A percentile compares a stretch with the other conserved stretches of the same genome.
Conservation (phyloP, 225 moss, liverwort and hornwort species). For the Sphagnum tenellum region DNA sequence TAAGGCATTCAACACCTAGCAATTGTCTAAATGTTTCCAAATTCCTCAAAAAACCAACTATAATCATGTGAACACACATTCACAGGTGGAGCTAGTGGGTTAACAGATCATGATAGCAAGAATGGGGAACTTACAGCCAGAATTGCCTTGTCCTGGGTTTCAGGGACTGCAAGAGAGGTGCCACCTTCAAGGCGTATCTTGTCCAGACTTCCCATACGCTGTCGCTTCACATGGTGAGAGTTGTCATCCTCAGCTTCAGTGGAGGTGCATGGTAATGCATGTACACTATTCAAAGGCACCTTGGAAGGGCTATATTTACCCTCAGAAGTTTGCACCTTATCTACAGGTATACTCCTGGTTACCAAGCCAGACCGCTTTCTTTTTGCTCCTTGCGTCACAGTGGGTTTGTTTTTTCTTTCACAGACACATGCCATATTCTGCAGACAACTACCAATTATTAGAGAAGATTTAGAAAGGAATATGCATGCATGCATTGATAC, state of each 20-base stretch:
- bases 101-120: too few relatives aligned
- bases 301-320: slow-evolving; percentile 1
- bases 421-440: background rate
- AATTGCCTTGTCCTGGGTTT: background rate
- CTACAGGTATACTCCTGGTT: slow-evolving; percentile 2
- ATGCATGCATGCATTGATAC: too few relatives aligned
- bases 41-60: too few relatives aligned
- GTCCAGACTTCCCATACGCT: slow-evolving; percentile 11
- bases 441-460: too few relatives aligned
- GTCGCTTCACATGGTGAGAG: slow-evolving; percentile 5
- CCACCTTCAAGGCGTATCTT: slow-evolving; percentile 6
- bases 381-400: background rate
- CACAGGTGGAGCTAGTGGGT: too few relatives aligned
- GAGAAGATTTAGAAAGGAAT: too few relatives aligned
- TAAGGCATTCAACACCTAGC: too few relatives aligned
- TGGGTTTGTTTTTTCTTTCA: background rate
- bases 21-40: too few relatives aligned
- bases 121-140: background rate
- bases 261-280: background rate
- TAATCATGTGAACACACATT: too few relatives aligned
- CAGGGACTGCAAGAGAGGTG: background rate
- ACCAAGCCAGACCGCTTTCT: slow-evolving; percentile 8
- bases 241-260: slow-evolving; percentile 7
- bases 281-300: background rate
- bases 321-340: background rate